Base-by-base conservation (phyloP, 1,284 basidiomycete species). In the Moesziomyces parantarcticus region DNA sequence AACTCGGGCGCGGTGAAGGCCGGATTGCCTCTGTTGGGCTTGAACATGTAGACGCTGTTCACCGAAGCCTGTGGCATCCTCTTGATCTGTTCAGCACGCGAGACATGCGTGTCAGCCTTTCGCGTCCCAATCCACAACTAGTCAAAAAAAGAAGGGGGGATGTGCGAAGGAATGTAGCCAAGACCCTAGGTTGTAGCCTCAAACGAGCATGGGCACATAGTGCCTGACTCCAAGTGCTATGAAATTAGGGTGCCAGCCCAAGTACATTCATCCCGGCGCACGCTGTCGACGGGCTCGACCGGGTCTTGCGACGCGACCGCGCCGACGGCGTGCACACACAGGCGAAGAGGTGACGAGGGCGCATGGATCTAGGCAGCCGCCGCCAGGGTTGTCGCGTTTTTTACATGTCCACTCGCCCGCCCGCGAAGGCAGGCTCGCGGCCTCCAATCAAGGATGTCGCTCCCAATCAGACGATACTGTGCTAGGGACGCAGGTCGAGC, bases 221-320 rank as follows among this genome's bases (percentile, higher is more conserved):
- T 55, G 48, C 64, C 73, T 75, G 26, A 69, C 73, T 68, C 73
- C 60, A 60, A 68, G 64, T 64, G 68, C 68, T 64, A 75, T 75
- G 73, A 75, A 75, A 75, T 75, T 70, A 75, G 68, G 73, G 68
- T 66, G 62, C 67, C 63, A 70, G 67, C 72, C 63, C 56, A 61
- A 62, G 62, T 50, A 75, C 71, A 70, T 75, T 75, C 67, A 70
- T 58, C 72, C 58, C 58, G 51, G 58, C 61, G 20, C 58, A 55
- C 16, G 32, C 55, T 51, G 21, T 22, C 44, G 23, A 36, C 25
- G 20, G 21, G 21, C 26, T n/a, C 32, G 13, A 14, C 16, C 29
- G 23, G 29, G 22, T 23, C 36, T 39, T 4, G 16, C 21, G 26
- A 34, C 16, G 23, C 40, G 14, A 25, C n/a, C n/a, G 45, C 54